Evolutionary conservation across 1,139 yeast genomes (phyloP).

Genomic region (Zygosaccharomyces pseudobailii): DNA sequence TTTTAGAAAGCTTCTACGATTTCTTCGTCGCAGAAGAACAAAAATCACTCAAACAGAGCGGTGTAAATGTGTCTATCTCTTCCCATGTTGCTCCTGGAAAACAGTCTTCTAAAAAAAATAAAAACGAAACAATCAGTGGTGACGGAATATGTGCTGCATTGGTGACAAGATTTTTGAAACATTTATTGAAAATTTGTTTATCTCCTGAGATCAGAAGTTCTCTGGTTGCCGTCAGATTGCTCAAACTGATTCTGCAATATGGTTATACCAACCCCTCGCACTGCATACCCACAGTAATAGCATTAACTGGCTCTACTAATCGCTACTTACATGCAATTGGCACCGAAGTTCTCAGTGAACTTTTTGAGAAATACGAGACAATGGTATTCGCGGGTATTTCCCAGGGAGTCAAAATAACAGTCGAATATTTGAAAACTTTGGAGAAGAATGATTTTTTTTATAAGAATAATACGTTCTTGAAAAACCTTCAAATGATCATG

Average conservation of each 20-base stretch:
- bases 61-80: constrained; percentile 30
- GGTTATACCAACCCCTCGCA: constrained; percentile 74
- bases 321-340: constrained; percentile 47
- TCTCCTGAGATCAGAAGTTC: constrained; percentile 45
- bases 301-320: constrained; percentile 55
- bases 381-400: constrained; percentile 60
- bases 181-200: constrained; percentile 47
- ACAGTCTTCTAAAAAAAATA: constrained; percentile 35
- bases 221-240: constrained; percentile 46
- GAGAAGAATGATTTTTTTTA: constrained; percentile 16
- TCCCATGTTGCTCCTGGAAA: constrained; percentile 24
- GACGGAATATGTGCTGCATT: constrained; percentile 73
- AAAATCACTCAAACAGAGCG: constrained; percentile 39
- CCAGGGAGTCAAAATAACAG: constrained; percentile 60
- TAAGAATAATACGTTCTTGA: constrained; percentile 22
- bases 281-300: constrained; percentile 65
- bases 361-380: constrained; percentile 65
- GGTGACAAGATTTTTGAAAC: constrained; percentile 55
- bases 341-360: constrained; percentile 45
- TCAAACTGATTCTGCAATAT: constrained; percentile 50
- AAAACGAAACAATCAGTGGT: constrained; percentile 35
- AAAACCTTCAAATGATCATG: constrained; percentile 15
- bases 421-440: constrained; percentile 37
- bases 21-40: constrained; percentile 53
- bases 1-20: constrained; percentile 51